Conservation (phyloP, 352 stramenopile species). For the Phytopythium aichiense region DNA sequence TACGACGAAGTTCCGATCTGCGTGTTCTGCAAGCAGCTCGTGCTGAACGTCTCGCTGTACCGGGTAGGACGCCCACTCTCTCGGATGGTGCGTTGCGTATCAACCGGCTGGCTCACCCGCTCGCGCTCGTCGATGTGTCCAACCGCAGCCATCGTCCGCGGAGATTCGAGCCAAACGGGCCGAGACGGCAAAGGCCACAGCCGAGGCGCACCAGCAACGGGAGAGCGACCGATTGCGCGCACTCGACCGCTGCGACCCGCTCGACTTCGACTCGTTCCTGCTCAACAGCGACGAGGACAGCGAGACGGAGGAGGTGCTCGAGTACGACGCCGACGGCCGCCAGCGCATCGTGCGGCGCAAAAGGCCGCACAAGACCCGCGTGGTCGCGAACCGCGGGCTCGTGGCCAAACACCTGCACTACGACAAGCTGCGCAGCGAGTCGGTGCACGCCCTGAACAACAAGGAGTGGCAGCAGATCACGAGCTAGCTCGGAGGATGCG, state of each 20-base stretch:
- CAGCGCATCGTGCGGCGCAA: slow-evolving; percentile 29
- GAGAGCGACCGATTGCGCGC: slow-evolving; percentile 18
- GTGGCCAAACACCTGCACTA: slow-evolving; percentile 61
- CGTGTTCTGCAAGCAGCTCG: slow-evolving; percentile 52
- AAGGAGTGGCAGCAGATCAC: slow-evolving; percentile 64
- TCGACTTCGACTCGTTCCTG: slow-evolving; percentile 41
- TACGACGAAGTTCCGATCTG: slow-evolving; percentile 61
- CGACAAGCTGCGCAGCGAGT: slow-evolving; percentile 44
- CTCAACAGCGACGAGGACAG: slow-evolving; percentile 57
- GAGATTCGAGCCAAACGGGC: slow-evolving; percentile 19
- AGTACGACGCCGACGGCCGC: slow-evolving; percentile 34
- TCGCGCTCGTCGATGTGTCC: not conserved
- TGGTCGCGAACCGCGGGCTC: slow-evolving; percentile 39
- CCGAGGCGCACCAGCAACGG: slow-evolving; percentile 20
- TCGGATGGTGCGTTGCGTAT: not conserved
- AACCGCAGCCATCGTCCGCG: slow-evolving; percentile 21
- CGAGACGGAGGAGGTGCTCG: slow-evolving; percentile 41
- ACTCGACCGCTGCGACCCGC: slow-evolving; percentile 35
- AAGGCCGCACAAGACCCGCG: slow-evolving; percentile 17
- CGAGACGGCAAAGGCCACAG: slow-evolving; percentile 12
- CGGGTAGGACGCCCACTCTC: slow-evolving; percentile 14
- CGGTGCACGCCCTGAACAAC: slow-evolving; percentile 45
- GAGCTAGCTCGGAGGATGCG: slow-evolving; percentile 10
- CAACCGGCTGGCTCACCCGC: not conserved
- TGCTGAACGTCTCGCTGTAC: slow-evolving; percentile 45